Evolutionary conservation across 352 stramenopile genomes (phyloP).

Genomic region (Thraustochytrium striatum): DNA sequence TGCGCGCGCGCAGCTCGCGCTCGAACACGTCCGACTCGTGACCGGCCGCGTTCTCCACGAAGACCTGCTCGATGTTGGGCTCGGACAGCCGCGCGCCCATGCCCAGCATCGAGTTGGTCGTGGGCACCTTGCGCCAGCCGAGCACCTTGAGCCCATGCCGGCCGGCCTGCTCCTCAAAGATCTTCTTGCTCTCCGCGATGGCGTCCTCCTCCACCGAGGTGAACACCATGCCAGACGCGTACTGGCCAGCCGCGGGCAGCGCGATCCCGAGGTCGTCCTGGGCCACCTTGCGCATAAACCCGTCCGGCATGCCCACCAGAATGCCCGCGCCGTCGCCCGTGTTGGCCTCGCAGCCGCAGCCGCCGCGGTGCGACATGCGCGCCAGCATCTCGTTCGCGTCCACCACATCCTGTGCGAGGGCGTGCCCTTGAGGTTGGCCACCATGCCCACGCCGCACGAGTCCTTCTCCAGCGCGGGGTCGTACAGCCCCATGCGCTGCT

Average conservation of each 20-base stretch:
- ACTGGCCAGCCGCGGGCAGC: slow-evolving; percentile 69
- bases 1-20: slow-evolving; percentile 76
- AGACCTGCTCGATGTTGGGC: slow-evolving; percentile 88
- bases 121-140: slow-evolving; percentile 85
- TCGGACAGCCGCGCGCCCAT: slow-evolving; percentile 85
- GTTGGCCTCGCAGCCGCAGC: slow-evolving; percentile 89
- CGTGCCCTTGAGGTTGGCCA: slow-evolving; percentile 89
- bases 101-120: slow-evolving; percentile 84
- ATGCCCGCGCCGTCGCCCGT: slow-evolving; percentile 76
- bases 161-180: slow-evolving; percentile 65
- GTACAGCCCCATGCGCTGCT: slow-evolving; percentile 54
- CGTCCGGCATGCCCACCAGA: slow-evolving; percentile 89
- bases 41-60: slow-evolving; percentile 65
- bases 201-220: slow-evolving; percentile 63
- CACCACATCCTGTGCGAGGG: slow-evolving; percentile 66
- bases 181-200: slow-evolving; percentile 59
- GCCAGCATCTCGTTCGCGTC: slow-evolving; percentile 95
- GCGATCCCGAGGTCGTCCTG: slow-evolving; percentile 68
- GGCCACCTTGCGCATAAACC: slow-evolving; percentile 81
- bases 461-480: slow-evolving; percentile 59
- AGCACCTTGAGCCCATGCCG: slow-evolving; percentile 82
- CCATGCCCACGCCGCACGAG: slow-evolving; percentile 87
- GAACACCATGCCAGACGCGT: slow-evolving; percentile 87
- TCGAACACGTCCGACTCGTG: slow-evolving; percentile 75
- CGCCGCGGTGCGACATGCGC: slow-evolving; percentile 88